These are phyloP conservation scores for Chaetomium sp. DNA, from an alignment of 2,329 filamentous ascomycete species.

Conservation along the genomic window DNA sequence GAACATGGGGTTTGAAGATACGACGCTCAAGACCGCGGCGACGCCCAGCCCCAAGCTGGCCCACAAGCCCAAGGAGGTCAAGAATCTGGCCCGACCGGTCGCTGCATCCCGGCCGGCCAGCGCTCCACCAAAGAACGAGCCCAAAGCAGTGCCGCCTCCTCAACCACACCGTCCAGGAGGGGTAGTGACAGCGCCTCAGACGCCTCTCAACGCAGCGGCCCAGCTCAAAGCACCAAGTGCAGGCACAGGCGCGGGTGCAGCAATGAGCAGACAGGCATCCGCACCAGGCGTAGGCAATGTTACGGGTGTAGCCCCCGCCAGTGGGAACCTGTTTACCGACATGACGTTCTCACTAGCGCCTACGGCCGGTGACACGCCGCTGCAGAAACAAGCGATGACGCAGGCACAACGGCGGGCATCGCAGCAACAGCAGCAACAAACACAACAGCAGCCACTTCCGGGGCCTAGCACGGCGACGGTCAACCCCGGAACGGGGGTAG, in stretches of 20 bases:
- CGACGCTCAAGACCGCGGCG: conserved; percentile 18
- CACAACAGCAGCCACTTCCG: neutral
- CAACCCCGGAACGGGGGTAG: conserved; percentile 4
- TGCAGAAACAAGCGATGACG: conserved; percentile 15
- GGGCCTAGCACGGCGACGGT: neutral
- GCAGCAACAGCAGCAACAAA: conserved; percentile 19
- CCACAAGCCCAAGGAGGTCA: conserved; percentile 18
- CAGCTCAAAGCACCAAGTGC: conserved; percentile 3
- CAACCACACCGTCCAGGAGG: conserved; percentile 11
- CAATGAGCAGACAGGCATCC: neutral
- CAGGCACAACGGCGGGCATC: conserved; percentile 19
- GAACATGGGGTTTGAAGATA: conserved; percentile 47
- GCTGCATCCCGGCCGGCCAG: conserved; percentile 16
- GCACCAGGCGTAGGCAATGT: neutral
- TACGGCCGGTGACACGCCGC: conserved; percentile 27
- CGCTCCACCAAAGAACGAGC: conserved; percentile 22
- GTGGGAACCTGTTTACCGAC: conserved; percentile 48
- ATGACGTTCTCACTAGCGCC: conserved; percentile 51
- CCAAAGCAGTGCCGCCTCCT: conserved; percentile 12
- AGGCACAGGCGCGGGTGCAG: neutral
- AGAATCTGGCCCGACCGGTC: conserved; percentile 15
- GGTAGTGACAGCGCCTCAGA: conserved; percentile 8
- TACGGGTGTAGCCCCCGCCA: conserved; percentile 19
- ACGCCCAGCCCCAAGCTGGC: conserved; percentile 17
- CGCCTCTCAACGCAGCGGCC: neutral